These are phyloP conservation scores for Balamuthia mandrillaris DNA, from an alignment of 208 protist genomes.

Conservation along the genomic window DNA sequence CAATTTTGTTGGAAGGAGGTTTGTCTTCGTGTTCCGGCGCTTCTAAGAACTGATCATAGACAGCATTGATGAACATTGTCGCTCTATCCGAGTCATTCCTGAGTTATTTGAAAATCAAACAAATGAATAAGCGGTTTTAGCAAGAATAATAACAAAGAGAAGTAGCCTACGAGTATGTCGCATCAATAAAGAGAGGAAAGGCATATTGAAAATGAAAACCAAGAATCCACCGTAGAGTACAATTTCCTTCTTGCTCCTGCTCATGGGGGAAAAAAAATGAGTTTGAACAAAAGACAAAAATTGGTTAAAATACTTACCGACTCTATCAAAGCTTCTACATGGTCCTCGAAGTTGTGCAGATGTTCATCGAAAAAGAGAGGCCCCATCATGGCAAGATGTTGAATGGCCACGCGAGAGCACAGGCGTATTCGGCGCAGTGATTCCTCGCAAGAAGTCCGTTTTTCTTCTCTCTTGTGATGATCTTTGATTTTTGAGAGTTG, in stretches of 20 bases:
- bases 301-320: too few relatives aligned
- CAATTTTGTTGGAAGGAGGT: background rate
- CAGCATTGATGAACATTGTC: background rate
- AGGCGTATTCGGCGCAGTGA: too few relatives aligned
- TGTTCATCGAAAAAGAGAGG: too few relatives aligned
- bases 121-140: background rate
- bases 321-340: too few relatives aligned
- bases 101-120: background rate
- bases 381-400: too few relatives aligned
- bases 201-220: background rate
- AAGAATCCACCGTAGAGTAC: background rate
- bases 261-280: too few relatives aligned
- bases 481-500: background rate
- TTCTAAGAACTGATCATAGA: background rate
- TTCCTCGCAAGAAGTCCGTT: too few relatives aligned
- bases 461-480: too few relatives aligned
- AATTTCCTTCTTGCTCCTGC: background rate
- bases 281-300: too few relatives aligned
- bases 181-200: background rate
- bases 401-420: too few relatives aligned
- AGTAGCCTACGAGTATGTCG: background rate
- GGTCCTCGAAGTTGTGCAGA: too few relatives aligned
- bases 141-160: too few relatives aligned
- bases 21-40: background rate
- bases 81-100: background rate